Evolutionary conservation across 2,329 filamentous ascomycete species (phyloP), one percentile per base, ranked within the genome.

Genomic region (Calonectria fujianensis): DNA sequence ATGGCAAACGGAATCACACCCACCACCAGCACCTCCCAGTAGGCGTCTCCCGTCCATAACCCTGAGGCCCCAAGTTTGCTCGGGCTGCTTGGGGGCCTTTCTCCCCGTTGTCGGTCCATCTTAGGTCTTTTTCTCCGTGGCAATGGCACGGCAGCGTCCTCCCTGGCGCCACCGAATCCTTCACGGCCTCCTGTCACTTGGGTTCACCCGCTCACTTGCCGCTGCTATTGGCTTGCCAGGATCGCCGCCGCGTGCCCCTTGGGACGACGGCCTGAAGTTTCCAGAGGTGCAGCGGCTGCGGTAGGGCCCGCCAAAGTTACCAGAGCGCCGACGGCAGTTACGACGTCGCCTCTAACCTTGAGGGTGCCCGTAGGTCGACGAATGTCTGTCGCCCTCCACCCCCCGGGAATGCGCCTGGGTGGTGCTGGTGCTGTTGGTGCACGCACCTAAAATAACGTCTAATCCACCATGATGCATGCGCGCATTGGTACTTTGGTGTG

Each of bases 241-340:
- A 29, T 63, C 37, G 32, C 61, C 61, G 37, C 37, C 61, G 7
- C 61, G 35, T 29, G n/a, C 71, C 71, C 61, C 64, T 77, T 59
- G 71, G 68, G 20, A n/a, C 18, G 16, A 6, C 13, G 20, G 52
- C 31, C 52, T 13, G 24, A 61, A 61, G 57, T 61, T 37, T 39
- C 20, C 32, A 70, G 67, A 66, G 71, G 70, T 74, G 74, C 75
- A 64, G 79, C 73, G 63, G 73, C 72, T 74, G 78, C 79, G 76
- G 79, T 71, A 77, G 75, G 77, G 79, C 79, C 79, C 79, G 79
- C 74, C 76, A 29, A 39, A 39, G 32, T 10, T 61, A 57, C 35
- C 32, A 20, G 35, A 57, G 52, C 18, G 11, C 20, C n/a, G 8
- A 39, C 57, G n/a, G 57, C 13, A 37, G 32, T 61, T 16, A 24